These are phyloP conservation scores for Ceratocystis eucalypticola DNA, from an alignment of 2,329 filamentous ascomycete species.

Conservation along the genomic window DNA sequence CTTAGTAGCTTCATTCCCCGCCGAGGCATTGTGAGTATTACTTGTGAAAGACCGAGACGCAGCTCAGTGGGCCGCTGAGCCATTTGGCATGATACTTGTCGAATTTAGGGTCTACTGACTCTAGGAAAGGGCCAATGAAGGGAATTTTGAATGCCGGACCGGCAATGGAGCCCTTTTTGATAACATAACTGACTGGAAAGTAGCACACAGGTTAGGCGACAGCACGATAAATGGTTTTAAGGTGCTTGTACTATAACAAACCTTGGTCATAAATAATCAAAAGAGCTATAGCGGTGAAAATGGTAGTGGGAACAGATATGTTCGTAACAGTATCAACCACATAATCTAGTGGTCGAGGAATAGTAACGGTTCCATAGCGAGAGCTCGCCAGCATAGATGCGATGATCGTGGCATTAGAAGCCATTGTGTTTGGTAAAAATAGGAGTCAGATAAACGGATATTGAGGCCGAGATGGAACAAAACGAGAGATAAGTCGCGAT, in stretches of 20 bases:
- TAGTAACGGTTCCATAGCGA: slow-evolving; percentile 34
- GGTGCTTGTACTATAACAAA: slow-evolving; percentile 33
- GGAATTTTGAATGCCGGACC: slow-evolving; percentile 65
- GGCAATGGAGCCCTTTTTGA: slow-evolving; percentile 60
- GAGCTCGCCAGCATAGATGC: slow-evolving; percentile 54
- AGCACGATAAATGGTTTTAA: not conserved
- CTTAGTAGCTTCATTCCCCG: too few species aligned
- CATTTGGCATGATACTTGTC: slow-evolving; percentile 85
- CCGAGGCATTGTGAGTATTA: slow-evolving; percentile 29
- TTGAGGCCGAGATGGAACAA: not conserved
- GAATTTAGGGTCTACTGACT: slow-evolving; percentile 86
- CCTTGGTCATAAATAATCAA: slow-evolving; percentile 81
- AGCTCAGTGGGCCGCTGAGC: slow-evolving; percentile 81
- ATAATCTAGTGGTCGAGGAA: slow-evolving; percentile 44
- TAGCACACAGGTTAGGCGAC: slow-evolving; percentile 9
- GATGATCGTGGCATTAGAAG: slow-evolving; percentile 49
- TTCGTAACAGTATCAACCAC: slow-evolving; percentile 42
- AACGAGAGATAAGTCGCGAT: not conserved
- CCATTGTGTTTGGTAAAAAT: slow-evolving; percentile 18
- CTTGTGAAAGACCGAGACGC: slow-evolving; percentile 99
- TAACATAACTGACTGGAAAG: slow-evolving; percentile 55
- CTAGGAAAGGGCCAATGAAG: slow-evolving; percentile 88
- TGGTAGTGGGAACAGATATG: slow-evolving; percentile 25
- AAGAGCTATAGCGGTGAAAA: slow-evolving; percentile 55
- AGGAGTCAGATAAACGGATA: not conserved